Base-by-base conservation (phyloP, 495 filamentous ascomycete species). In the Aspergillus bridgeri region DNA sequence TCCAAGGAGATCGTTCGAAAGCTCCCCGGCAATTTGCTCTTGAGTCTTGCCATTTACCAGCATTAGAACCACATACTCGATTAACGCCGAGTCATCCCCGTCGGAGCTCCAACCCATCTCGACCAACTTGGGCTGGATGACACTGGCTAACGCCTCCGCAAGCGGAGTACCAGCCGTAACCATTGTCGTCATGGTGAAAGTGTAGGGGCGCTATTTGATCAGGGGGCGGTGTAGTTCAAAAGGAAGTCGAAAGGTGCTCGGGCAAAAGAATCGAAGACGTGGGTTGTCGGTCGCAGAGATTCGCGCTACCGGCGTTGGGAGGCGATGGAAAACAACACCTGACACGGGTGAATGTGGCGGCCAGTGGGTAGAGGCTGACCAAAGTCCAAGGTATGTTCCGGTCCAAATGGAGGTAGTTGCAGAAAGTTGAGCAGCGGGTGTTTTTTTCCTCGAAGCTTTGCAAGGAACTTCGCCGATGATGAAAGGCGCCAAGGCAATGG, bases 61-160 rank as follows among this genome's bases (percentile, higher is more conserved):
- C 93, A 97, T 98, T 53, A 96, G 81, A 47, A 96, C 88, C 60
- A 98, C 93, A 70, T 97, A 98, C 73, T 98, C 94, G 44, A 90
- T 87, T 56, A 98, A 80, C 13, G 91, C 89, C 17, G 88, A 86
- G 65, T 90, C 93, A 66, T 92, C 90, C 60, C 82, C 79, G 44
- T 87, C 89, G 46, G 86, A 84, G 45, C 84, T 89, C 94, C 93
- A 97, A 56, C 91, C 92, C 56, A 92, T 87, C 71, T 98, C 93
- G n/a, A 91, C 85, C 62, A 98, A 75, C 74, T 97, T 97, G n/a
- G 89, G 87, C 69, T 93, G 89, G 51, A 96, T 89, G 43, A 82
- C 86, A 71, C 77, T 78, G 65, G 86, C 88, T 46, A 98, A 81
- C 29, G 90, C 87, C 56, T 89, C 84, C 58, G 91, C 91, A 54